Conservation (phyloP, 2,329 filamentous ascomycete species). For the Bipolaris bicolor region DNA sequence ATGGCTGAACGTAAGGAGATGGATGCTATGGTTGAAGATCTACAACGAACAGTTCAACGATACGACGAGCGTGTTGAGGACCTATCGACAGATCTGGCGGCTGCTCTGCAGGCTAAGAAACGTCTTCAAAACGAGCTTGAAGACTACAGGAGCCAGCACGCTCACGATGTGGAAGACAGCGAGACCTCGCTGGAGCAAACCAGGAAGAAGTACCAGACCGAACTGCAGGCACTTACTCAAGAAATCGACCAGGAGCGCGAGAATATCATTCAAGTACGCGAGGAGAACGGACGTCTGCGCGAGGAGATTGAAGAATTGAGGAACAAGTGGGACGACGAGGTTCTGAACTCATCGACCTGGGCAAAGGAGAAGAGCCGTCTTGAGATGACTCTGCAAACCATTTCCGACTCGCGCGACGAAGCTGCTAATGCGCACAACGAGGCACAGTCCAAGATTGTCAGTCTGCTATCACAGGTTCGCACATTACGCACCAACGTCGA, state of each 20-base stretch:
- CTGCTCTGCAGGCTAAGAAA: conserved; percentile 86
- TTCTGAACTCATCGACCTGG: conserved; percentile 97
- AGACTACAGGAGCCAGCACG: conserved; percentile 92
- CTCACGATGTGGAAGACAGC: conserved; percentile 96
- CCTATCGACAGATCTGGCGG: conserved; percentile 84
- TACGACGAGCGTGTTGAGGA: conserved; percentile 93
- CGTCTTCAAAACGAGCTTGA: conserved; percentile 95
- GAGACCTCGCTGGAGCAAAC: conserved; percentile 96
- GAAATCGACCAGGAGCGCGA: conserved; percentile 94
- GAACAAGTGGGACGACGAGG: conserved; percentile 97
- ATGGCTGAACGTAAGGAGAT: conserved; percentile 93
- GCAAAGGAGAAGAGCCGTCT: conserved; percentile 95
- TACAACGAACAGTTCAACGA: conserved; percentile 86
- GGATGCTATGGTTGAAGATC: conserved; percentile 83
- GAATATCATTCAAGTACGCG: conserved; percentile 81
- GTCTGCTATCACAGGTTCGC: conserved; percentile 86
- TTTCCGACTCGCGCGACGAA: conserved; percentile 91
- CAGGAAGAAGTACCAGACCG: conserved; percentile 93
- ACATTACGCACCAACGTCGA: conserved; percentile 83
- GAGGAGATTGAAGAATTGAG: conserved; percentile 95
- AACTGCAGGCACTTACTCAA: conserved; percentile 86
- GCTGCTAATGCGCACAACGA: conserved; percentile 93
- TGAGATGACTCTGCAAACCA: conserved; percentile 85
- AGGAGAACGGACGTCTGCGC: conserved; percentile 85
- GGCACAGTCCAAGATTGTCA: conserved; percentile 90